Percentiles rank a stretch among this genome's conserved stretches.
These are phyloP conservation scores for Discostella stelligera DNA, from an alignment of 352 stramenopile species.

Conservation along the genomic window DNA sequence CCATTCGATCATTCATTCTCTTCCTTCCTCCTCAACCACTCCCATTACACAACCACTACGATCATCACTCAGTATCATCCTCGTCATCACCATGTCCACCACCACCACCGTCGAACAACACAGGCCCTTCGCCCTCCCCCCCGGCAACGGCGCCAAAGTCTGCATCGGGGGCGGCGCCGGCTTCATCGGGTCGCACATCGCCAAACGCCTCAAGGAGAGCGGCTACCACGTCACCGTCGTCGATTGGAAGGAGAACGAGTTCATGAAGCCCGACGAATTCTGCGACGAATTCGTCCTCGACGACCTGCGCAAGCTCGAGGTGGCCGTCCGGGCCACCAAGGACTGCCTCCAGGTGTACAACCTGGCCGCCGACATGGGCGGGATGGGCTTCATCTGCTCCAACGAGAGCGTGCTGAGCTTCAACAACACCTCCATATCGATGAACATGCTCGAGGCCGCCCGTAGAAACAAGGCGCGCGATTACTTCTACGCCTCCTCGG, in stretches of 20 bases:
- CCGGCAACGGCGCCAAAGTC: constrained; percentile 78
- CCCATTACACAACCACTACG: not conserved
- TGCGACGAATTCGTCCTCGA: constrained; percentile 88
- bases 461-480: constrained; percentile 79
- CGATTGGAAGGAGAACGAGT: constrained; percentile 89
- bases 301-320: constrained; percentile 85
- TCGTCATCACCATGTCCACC: not conserved
- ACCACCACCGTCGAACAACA: constrained; percentile 43
- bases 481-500: constrained; percentile 88
- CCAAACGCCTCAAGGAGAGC: constrained; percentile 84
- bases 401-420: constrained; percentile 89
- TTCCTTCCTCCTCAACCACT: not conserved
- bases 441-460: constrained; percentile 88
- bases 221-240: constrained; percentile 84
- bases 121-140: constrained; percentile 66
- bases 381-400: constrained; percentile 90
- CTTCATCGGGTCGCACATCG: constrained; percentile 88
- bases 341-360: constrained; percentile 86
- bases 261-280: constrained; percentile 87
- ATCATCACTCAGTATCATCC: not conserved
- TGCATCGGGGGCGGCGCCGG: constrained; percentile 85
- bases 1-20: not conserved
- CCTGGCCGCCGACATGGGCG: constrained; percentile 89
- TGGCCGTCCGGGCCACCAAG: constrained; percentile 85
- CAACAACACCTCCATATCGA: constrained; percentile 90